phyloP scores from a whole-genome alignment of 306 rosid genomes.

The Trifolium fragiferum region DNA sequence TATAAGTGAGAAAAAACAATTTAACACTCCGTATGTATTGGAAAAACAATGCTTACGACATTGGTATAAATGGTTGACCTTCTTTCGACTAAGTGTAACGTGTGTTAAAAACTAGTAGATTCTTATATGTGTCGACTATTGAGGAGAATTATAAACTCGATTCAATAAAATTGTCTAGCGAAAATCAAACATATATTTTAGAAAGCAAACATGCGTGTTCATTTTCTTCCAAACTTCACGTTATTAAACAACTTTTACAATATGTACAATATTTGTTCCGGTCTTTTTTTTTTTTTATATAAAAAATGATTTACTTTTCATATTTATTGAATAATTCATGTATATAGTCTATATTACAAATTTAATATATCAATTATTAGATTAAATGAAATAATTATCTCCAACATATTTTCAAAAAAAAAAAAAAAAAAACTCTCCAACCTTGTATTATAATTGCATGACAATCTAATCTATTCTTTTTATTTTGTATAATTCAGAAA shows the following conservation, averaged over 20 bases:
- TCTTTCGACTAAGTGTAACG: not conserved
- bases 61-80: not conserved
- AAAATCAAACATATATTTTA: not conserved
- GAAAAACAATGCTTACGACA: not conserved
- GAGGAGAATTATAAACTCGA: not conserved
- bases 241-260: too few relatives aligned
- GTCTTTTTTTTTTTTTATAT: too few relatives aligned
- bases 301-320: too few relatives aligned
- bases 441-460: not conserved
- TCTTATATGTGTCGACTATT: not conserved
- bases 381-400: too few relatives aligned
- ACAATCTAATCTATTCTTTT: too few relatives aligned
- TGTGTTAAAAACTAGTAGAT: not conserved
- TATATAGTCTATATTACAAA: too few relatives aligned
- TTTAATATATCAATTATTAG: too few relatives aligned
- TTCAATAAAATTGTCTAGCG: not conserved
- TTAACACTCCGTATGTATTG: not conserved
- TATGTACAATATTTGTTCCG: too few relatives aligned
- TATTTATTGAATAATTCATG: too few relatives aligned
- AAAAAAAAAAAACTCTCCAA: not conserved
- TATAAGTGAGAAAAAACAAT: not conserved
- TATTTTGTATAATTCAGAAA: too few relatives aligned
- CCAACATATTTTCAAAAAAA: too few relatives aligned
- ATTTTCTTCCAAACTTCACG: too few relatives aligned
- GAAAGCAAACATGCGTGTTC: not conserved